Evolutionary conservation across 2,329 filamentous ascomycete genomes (phyloP).

Genomic region (Fusarium buxicola): DNA sequence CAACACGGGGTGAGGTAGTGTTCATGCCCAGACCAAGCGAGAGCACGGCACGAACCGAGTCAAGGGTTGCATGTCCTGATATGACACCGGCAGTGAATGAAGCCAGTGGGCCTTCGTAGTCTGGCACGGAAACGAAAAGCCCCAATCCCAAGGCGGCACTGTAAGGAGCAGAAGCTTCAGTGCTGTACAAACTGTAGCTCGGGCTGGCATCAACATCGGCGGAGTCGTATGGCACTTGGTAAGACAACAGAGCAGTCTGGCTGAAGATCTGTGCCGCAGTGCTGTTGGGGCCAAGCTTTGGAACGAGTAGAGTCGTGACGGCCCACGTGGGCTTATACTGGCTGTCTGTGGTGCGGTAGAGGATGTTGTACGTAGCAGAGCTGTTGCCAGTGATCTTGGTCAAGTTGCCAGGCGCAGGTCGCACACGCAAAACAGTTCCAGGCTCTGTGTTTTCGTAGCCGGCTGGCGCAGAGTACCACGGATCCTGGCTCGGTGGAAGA

Average conservation of each 20-base stretch:
- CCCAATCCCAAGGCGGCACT: conserved; percentile 31
- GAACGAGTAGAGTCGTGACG: conserved; percentile 40
- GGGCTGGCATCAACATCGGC: conserved; percentile 40
- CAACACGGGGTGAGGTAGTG: conserved; percentile 44
- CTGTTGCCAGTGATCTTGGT: conserved; percentile 34
- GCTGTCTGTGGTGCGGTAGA: conserved; percentile 44
- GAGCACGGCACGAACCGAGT: conserved; percentile 58
- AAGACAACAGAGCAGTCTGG: conserved; percentile 37
- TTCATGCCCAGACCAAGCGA: conserved; percentile 49
- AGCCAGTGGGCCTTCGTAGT: conserved; percentile 59
- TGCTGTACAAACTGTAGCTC: conserved; percentile 29
- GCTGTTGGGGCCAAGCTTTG: conserved; percentile 32
- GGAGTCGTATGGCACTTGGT: conserved; percentile 41
- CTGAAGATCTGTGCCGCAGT: conserved; percentile 20
- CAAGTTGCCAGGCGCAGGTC: conserved; percentile 39
- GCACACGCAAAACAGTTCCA: conserved; percentile 40
- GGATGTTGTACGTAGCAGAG: conserved; percentile 40
- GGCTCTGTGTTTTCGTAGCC: conserved; percentile 35
- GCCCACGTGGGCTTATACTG: conserved; percentile 41
- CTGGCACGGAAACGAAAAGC: conserved; percentile 55
- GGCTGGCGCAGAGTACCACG: conserved; percentile 41
- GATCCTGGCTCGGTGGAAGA: conserved; percentile 39
- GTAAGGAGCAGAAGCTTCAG: background rate
- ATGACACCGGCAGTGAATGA: conserved; percentile 57
- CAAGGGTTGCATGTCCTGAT: conserved; percentile 58